phyloP scores from a whole-genome alignment of 257 asterid species.

The Solanum pinnatisectum region DNA sequence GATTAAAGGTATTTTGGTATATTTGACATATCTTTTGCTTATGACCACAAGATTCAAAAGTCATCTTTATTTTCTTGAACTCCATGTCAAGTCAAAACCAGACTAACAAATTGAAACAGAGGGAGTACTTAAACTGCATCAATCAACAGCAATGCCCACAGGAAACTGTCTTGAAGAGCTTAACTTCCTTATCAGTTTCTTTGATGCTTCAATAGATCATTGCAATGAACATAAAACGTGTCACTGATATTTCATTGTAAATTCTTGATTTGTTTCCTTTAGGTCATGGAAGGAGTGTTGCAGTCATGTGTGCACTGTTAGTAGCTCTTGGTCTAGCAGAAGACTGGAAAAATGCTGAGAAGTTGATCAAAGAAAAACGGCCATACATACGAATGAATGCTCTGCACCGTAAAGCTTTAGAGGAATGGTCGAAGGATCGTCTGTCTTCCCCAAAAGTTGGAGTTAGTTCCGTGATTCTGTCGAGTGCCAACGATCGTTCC shows the following conservation, averaged over 20 bases:
- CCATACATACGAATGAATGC: constrained; percentile 69
- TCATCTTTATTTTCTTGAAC: background rate
- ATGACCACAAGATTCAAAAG: background rate
- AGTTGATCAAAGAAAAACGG: constrained; percentile 53
- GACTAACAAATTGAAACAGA: background rate
- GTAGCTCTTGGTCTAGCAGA: constrained; percentile 90
- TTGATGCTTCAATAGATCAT: background rate
- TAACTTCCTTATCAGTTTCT: background rate
- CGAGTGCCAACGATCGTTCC: constrained; percentile 10
- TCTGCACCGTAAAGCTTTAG: constrained; percentile 73
- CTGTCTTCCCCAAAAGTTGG: constrained; percentile 33
- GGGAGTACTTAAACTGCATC: background rate
- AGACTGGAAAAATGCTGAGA: constrained; percentile 88
- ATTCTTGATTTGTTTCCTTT: background rate
- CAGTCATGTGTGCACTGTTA: constrained; percentile 81
- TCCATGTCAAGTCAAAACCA: background rate
- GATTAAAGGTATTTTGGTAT: background rate
- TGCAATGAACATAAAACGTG: background rate
- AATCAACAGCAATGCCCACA: background rate
- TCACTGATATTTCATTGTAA: background rate
- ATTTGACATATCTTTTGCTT: background rate
- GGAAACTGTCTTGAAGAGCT: background rate
- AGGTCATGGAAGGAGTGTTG: constrained; percentile 98
- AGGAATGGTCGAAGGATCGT: constrained; percentile 81
- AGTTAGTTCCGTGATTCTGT: constrained; percentile 11